phyloP scores from a whole-genome alignment of 805 yeast species.

The Sungouiozyma intestinalis region DNA sequence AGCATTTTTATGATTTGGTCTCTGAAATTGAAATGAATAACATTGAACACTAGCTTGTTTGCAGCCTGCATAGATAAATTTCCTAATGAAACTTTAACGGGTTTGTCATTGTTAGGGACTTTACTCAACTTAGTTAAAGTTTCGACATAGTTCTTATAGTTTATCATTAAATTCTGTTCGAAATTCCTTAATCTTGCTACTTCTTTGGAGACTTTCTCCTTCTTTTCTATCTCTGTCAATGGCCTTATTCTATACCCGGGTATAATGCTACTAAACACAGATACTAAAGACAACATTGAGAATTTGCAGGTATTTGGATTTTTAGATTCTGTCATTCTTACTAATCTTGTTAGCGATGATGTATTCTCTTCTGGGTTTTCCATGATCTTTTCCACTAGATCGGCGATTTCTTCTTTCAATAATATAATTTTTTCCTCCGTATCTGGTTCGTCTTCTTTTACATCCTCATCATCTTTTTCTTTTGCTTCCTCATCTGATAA shows the following conservation, averaged over 20 bases:
- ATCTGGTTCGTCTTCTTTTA: constrained; percentile 32
- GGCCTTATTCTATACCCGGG: constrained; percentile 86
- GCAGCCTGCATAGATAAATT: constrained; percentile 62
- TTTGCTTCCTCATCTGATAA: constrained; percentile 21
- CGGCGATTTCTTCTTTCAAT: constrained; percentile 77
- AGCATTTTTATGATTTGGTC: constrained; percentile 61
- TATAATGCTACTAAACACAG: constrained; percentile 73
- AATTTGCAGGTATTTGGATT: constrained; percentile 58
- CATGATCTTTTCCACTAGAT: constrained; percentile 60
- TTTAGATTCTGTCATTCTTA: constrained; percentile 59
- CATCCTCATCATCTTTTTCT: constrained; percentile 21
- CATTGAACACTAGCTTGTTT: constrained; percentile 59
- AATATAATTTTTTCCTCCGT: constrained; percentile 45
- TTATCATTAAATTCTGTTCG: constrained; percentile 65
- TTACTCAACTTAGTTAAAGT: constrained; percentile 36
- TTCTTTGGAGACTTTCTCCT: constrained; percentile 76
- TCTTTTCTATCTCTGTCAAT: constrained; percentile 66
- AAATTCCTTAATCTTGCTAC: constrained; percentile 66
- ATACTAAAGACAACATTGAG: constrained; percentile 67
- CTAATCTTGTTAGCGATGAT: constrained; percentile 49
- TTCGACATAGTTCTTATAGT: constrained; percentile 60
- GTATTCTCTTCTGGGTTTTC: constrained; percentile 88
- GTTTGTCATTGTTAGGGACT: constrained; percentile 28
- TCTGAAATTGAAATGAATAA: constrained; percentile 73
- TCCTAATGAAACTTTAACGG: constrained; percentile 32